Percentiles rank a stretch among this genome's conserved stretches.
Conservation (phyloP, 768 basidiomycete species). For the Leccinum boreale region DNA sequence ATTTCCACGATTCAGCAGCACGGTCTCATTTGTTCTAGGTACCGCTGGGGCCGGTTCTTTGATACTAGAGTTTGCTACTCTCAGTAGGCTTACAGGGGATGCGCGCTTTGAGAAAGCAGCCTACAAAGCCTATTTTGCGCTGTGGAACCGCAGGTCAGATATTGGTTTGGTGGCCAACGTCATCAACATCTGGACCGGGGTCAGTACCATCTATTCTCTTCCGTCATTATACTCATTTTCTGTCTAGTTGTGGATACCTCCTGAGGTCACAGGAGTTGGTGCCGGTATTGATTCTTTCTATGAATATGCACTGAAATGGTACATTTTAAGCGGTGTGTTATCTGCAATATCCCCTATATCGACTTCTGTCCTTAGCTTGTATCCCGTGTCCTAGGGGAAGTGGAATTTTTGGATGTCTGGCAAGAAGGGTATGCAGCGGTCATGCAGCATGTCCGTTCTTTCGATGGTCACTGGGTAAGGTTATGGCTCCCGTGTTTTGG, state of each 20-base stretch:
- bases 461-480: conserved; percentile 84
- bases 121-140: conserved; percentile 83
- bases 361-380: background rate
- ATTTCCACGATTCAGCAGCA: background rate
- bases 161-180: conserved; percentile 87
- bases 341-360: background rate
- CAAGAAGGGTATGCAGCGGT: conserved; percentile 78
- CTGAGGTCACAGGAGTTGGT: conserved; percentile 79
- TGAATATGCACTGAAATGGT: conserved; percentile 93
- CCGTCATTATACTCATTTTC: conserved; percentile 4
- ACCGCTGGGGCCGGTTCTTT: conserved; percentile 92
- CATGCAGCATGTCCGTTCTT: conserved; percentile 80
- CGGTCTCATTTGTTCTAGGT: conserved; percentile 43
- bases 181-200: conserved; percentile 80
- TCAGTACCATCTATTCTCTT: conserved; percentile 35
- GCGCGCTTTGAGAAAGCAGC: conserved; percentile 88
- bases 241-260: conserved; percentile 61
- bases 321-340: conserved; percentile 71
- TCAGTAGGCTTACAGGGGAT: conserved; percentile 89
- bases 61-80: conserved; percentile 89
- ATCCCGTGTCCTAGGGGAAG: conserved; percentile 50
- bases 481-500: background rate
- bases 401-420: conserved; percentile 81
- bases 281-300: conserved; percentile 96
- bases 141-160: conserved; percentile 89